Percentiles rank a stretch among this genome's conserved stretches.
phyloP scores from a whole-genome alignment of 495 filamentous ascomycete genomes.

The Hypoxylon lenormandii region DNA sequence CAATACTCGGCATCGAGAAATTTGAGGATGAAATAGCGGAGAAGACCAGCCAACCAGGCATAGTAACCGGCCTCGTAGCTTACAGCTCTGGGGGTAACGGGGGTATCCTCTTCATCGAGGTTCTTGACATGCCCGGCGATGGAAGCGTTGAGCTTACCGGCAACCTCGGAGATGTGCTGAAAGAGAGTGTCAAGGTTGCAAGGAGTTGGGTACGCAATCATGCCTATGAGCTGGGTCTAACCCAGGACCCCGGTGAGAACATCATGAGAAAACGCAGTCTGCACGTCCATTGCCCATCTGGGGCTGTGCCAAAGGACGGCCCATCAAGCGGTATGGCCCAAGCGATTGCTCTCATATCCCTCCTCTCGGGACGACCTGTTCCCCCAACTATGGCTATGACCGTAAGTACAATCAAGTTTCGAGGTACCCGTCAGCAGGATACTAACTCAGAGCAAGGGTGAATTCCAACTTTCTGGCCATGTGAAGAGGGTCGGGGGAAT shows the following conservation, averaged over 20 bases:
- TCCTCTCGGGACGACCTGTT: constrained; percentile 89
- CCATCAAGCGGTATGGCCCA: constrained; percentile 91
- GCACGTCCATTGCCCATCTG: constrained; percentile 95
- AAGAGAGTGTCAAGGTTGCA: constrained; percentile 96
- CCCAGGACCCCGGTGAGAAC: constrained; percentile 82
- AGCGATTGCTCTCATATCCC: constrained; percentile 88
- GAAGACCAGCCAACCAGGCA: constrained; percentile 84
- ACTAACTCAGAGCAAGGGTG: constrained; percentile 68
- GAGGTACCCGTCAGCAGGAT: constrained; percentile 9
- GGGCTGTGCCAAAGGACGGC: constrained; percentile 95
- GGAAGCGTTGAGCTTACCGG: constrained; percentile 96
- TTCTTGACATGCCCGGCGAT: constrained; percentile 94
- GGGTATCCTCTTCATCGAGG: constrained; percentile 97
- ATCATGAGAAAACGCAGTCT: constrained; percentile 96
- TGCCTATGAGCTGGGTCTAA: constrained; percentile 89
- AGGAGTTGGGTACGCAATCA: constrained; percentile 96
- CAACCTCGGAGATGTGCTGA: constrained; percentile 96
- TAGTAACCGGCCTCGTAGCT: constrained; percentile 97
- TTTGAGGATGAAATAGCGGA: constrained; percentile 97
- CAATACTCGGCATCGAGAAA: constrained; percentile 90
- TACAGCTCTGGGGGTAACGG: constrained; percentile 93
- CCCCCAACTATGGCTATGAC: constrained; percentile 97
- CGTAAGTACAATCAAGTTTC: constrained; percentile 49
- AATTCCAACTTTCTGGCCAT: constrained; percentile 87
- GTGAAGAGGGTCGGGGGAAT: constrained; percentile 92